Base-by-base conservation (phyloP, 2,329 filamentous ascomycete genomes). In the Trichoderma sp. region DNA sequence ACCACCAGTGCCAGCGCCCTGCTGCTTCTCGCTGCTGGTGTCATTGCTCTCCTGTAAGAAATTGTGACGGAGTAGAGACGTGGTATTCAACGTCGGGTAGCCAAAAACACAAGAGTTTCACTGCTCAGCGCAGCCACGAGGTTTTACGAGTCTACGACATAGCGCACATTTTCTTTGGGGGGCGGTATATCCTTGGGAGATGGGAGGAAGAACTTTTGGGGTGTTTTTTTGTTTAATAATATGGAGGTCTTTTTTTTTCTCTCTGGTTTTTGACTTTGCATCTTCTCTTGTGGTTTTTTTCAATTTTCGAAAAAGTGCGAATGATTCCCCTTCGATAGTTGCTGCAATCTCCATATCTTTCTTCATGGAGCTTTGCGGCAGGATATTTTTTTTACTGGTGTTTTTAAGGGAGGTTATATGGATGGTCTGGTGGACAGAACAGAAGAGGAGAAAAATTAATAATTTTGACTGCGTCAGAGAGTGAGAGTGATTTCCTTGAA, bases 11-110 rank as follows among this genome's bases (percentile, higher is more conserved):
- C 78, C 72, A 81, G 79, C 73, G 75, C 76, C n/a, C 73, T 81
- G 62, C 77, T 81, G 24, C 74, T 81, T 47, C 74, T 77, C 47
- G 79, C 76, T 55, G 80, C 77, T 58, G 79, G 77, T 68, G 72
- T 77, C 70, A 71, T 80, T 43, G 79, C 77, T 60, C 78, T 81
- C 61, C 72, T 81, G 73, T 81, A 79, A 74, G 53, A 61, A 37
- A 61, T 69, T 74, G 73, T 73, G 70, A 73, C 68, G 66, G 53
- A 73, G 72, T 76, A 72, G 73, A 75, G 72, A 72, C 72, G 66
- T 72, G 70, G 68, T 68, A 61, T 70, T 70, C 53, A 69, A 55
- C 56, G 60, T 68, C 67, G 35, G 65, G 63, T 55, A 68, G 59
- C 70, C 71, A 68, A 49, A 59, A 66, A 67, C 49, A 66, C 47